phyloP scores from a whole-genome alignment of 352 stramenopile species.

The Phytophthora citrophthora region DNA sequence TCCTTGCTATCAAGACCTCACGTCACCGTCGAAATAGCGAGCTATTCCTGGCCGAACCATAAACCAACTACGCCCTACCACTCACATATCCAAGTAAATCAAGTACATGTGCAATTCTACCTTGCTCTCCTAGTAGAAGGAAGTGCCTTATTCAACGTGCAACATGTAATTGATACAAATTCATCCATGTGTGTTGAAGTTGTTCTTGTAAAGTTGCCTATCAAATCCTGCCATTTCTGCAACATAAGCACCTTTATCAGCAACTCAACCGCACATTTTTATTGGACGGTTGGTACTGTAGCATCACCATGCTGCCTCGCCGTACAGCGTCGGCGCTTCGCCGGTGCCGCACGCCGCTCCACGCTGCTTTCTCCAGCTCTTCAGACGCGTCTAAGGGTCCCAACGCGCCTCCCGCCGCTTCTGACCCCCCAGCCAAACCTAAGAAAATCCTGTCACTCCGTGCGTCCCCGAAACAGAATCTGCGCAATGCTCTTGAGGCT shows the following conservation, averaged over 20 bases:
- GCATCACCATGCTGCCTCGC: conserved; percentile 21
- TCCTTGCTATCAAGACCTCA: neutral
- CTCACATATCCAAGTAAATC: neutral
- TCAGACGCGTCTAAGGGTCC: conserved; percentile 2
- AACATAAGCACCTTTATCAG: neutral
- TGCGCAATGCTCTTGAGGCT: conserved; percentile 75
- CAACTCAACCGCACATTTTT: conserved; percentile 10
- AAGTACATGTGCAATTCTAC: too few relatives aligned
- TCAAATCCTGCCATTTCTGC: neutral
- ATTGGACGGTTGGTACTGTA: neutral
- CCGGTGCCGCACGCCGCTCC: conserved; percentile 17
- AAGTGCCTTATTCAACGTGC: too few relatives aligned
- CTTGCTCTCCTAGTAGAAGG: too few relatives aligned
- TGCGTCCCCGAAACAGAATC: conserved; percentile 70
- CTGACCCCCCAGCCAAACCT: conserved; percentile 8
- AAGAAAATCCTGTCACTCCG: conserved; percentile 42
- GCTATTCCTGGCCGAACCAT: conserved; percentile 19
- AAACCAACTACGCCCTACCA: neutral
- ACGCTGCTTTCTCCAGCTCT: conserved; percentile 15
- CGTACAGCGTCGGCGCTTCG: conserved; percentile 16
- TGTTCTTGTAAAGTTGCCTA: too few relatives aligned
- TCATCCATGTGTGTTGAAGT: too few relatives aligned
- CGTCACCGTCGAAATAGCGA: conserved; percentile 29
- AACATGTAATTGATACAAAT: too few relatives aligned
- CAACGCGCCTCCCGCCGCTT: neutral